Percentiles rank a stretch among this genome's conserved stretches.
These are phyloP conservation scores for Shiraia bambusicola DNA, from an alignment of 2,329 filamentous ascomycete genomes.

Conservation along the genomic window DNA sequence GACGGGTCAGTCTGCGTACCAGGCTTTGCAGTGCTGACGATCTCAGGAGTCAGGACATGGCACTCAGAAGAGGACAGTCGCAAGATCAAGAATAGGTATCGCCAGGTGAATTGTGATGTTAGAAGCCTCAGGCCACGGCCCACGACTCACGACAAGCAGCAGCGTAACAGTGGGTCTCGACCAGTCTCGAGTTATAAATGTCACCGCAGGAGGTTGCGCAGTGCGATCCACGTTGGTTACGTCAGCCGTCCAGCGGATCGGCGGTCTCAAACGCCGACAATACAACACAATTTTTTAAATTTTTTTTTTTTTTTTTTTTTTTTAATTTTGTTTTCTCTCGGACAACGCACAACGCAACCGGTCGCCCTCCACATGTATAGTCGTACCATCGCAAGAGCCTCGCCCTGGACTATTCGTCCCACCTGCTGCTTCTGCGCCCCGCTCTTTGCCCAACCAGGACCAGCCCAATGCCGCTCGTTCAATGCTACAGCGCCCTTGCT, in stretches of 20 bases:
- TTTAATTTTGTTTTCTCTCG: too few species aligned
- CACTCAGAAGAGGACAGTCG: too few species aligned
- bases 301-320: not conserved
- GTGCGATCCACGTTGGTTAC: conserved; percentile 1
- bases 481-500: conserved; percentile 13
- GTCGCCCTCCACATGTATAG: conserved; percentile 31
- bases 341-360: too few species aligned
- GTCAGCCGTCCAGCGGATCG: conserved; percentile 5
- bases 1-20: too few species aligned
- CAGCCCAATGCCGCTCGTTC: conserved; percentile 15
- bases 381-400: conserved; percentile 22
- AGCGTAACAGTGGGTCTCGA: conserved; percentile 4
- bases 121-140: not conserved
- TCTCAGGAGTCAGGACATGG: too few species aligned
- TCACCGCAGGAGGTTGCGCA: not conserved
- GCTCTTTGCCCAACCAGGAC: conserved; percentile 9
- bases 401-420: conserved; percentile 16
- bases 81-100: too few species aligned
- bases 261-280: conserved; percentile 8
- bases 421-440: conserved; percentile 26
- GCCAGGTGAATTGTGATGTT: too few species aligned
- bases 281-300: too few species aligned
- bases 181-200: conserved; percentile 11
- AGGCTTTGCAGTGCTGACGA: too few species aligned
- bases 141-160: too few species aligned